These are phyloP conservation scores for Curvularia lunata DNA, from an alignment of 2,329 filamentous ascomycete species.

Conservation along the genomic window DNA sequence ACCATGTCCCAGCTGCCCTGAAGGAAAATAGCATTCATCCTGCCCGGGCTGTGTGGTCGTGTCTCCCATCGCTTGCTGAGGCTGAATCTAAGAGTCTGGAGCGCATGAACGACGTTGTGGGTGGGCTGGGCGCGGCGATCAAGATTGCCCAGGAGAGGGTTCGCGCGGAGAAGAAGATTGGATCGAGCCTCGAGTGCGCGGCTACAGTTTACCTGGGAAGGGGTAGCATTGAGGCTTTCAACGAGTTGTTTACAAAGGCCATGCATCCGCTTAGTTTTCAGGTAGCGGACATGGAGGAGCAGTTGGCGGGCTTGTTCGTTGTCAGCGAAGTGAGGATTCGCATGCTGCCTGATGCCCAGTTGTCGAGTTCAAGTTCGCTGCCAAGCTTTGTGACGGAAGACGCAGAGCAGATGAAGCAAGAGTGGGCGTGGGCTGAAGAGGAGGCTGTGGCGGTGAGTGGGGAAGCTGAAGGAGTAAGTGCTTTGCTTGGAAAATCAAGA, in stretches of 20 bases:
- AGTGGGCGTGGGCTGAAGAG: constrained; percentile 23
- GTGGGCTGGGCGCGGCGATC: constrained; percentile 67
- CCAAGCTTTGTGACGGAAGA: not conserved
- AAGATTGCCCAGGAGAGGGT: constrained; percentile 78
- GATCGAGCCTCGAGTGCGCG: constrained; percentile 79
- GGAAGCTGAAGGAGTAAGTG: not conserved
- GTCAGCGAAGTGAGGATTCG: constrained; percentile 46
- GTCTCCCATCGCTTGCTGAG: constrained; percentile 19
- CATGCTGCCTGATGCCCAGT: not conserved
- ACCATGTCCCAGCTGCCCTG: constrained; percentile 72
- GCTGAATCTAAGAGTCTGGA: constrained; percentile 26
- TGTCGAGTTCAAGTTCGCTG: not conserved
- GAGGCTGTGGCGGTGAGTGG: constrained; percentile 39
- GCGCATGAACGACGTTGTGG: constrained; percentile 47
- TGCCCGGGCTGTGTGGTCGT: constrained; percentile 30
- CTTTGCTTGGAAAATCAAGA: constrained; percentile 25
- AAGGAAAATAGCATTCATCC: constrained; percentile 46
- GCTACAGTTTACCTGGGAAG: constrained; percentile 55
- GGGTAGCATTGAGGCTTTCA: not conserved
- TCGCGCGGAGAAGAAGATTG: constrained; percentile 72
- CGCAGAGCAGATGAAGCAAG: constrained; percentile 14
- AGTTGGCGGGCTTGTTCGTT: constrained; percentile 53
- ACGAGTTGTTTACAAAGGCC: constrained; percentile 4
- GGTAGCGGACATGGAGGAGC: constrained; percentile 16
- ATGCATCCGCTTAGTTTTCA: constrained; percentile 2